Base-by-base conservation (phyloP, 1,139 yeast genomes). In the Sugiyamaella castrensis region DNA sequence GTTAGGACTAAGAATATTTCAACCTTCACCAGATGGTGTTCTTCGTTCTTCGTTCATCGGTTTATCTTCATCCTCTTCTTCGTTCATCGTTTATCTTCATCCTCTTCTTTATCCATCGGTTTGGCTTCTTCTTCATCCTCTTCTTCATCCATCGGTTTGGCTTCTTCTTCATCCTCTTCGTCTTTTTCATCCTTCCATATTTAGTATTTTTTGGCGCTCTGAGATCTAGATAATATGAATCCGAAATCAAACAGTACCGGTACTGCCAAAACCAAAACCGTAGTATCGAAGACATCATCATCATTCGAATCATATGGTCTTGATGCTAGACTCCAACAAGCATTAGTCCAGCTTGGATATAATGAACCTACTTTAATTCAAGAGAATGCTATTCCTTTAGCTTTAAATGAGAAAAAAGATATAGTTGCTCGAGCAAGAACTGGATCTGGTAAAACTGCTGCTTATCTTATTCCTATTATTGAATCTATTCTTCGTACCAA, bases 381-480 rank as follows among this genome's bases (percentile, higher is more conserved):
- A 71, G 80, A 94, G 7, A 84, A 82, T 66, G 88, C 96, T n/a
- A 87, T 92, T 52, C 96, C 96, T 30, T 71, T 92, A 48, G 96
- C 98, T 1, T 70, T 92, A 48, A 87, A 87, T 58, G 94, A 87
- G 58, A 84, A 83, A 61, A 80, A 89, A 68, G 96, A 88, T 64
- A 83, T 88, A 56, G 84, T 88, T 34, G 95, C 95, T 29, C 80
- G 86, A 61, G 95, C 96, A 13, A 80, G 86, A 35, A 88, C 96
- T 1, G 96, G 96, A 7, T 84, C 95, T 2, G 96, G 96, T 57
- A 88, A 88, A 66, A 88, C 96, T 0, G 85, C 85, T 19, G 95
- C 96, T 1, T 88, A 87, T 64, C 68, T 82, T 55, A 76, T 88
- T 41, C 96, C 96, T 4, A 82, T 88, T 13, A 68, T 88, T 34